Evolutionary conservation across 148 eudicot genomes (phyloP).

Genomic region (Agrostemma githago): DNA sequence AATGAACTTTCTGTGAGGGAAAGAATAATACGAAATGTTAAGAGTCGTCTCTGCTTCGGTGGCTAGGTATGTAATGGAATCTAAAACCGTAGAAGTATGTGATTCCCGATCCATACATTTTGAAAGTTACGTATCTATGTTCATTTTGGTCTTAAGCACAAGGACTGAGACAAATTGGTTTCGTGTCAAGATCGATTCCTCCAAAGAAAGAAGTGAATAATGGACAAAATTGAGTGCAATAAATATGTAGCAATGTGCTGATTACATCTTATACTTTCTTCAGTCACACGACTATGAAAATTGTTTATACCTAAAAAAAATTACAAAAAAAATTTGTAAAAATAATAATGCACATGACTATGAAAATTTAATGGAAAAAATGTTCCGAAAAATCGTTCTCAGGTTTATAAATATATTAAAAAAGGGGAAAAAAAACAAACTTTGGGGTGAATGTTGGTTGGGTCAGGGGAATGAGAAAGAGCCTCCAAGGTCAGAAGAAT

Average conservation of each 20-base stretch:
- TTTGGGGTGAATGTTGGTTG: not conserved
- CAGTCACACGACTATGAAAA: constrained; percentile 12
- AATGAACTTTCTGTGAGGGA: no score
- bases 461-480: constrained; percentile 62
- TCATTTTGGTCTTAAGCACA: no score
- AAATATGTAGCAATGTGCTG: constrained; percentile 15
- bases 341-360: constrained; percentile 14
- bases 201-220: not conserved
- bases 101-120: no score
- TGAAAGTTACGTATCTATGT: no score
- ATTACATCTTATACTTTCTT: constrained; percentile 14
- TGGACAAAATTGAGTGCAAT: constrained; percentile 14
- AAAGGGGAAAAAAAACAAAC: not conserved
- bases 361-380: constrained; percentile 9
- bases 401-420: not conserved
- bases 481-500: constrained; percentile 53
- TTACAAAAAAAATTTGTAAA: constrained; percentile 26
- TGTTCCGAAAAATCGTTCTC: constrained; percentile 8
- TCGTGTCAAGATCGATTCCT: no score
- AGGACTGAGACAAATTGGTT: no score
- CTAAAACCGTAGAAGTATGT: no score
- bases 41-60: no score
- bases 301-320: constrained; percentile 15
- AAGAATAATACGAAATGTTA: no score
- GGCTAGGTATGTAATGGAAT: no score